Percentiles rank a stretch among this genome's conserved stretches.
Evolutionary conservation across 2,329 filamentous ascomycete species (phyloP).

Genomic region (Nemania abortiva): DNA sequence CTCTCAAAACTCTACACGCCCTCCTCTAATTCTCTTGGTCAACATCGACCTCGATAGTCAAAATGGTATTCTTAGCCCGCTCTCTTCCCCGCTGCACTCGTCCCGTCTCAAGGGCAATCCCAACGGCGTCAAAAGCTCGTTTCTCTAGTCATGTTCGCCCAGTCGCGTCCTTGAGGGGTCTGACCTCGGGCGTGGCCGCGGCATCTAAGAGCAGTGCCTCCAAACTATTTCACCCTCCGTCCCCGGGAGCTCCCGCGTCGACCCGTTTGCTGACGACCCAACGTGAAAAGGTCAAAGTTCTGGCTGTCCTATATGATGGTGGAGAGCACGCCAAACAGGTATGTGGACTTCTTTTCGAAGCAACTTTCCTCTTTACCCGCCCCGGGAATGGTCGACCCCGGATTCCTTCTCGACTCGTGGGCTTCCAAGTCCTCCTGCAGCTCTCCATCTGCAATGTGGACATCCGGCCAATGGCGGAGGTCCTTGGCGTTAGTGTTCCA

Average conservation of each 20-base stretch:
- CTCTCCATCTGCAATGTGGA: conserved; percentile 19
- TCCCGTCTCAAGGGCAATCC: conserved; percentile 47
- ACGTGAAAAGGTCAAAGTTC: conserved; percentile 86
- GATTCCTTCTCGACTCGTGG: neutral
- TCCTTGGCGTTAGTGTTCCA: conserved; percentile 17
- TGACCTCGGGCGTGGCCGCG: conserved; percentile 46
- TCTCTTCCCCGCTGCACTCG: conserved; percentile 60
- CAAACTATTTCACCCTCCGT: conserved; percentile 55
- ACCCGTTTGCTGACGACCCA: conserved; percentile 68
- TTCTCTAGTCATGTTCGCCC: conserved; percentile 45
- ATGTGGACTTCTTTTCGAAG: conserved; percentile 49
- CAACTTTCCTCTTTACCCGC: conserved; percentile 11
- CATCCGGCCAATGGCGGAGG: conserved; percentile 32
- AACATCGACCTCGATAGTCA: conserved; percentile 40
- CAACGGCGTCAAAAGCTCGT: conserved; percentile 46
- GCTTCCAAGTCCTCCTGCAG: conserved; percentile 19
- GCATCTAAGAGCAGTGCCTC: conserved; percentile 41
- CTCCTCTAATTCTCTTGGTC: conserved; percentile 26
- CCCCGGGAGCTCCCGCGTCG: conserved; percentile 63
- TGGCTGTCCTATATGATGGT: conserved; percentile 94
- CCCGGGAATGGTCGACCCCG: conserved; percentile 14
- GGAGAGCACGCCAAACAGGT: conserved; percentile 89
- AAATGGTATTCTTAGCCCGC: conserved; percentile 70
- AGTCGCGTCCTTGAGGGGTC: conserved; percentile 42
- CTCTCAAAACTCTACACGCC: conserved; percentile 22